These are phyloP conservation scores for Corinectria fuckeliana DNA, from an alignment of 2,329 filamentous ascomycete genomes.

Conservation along the genomic window DNA sequence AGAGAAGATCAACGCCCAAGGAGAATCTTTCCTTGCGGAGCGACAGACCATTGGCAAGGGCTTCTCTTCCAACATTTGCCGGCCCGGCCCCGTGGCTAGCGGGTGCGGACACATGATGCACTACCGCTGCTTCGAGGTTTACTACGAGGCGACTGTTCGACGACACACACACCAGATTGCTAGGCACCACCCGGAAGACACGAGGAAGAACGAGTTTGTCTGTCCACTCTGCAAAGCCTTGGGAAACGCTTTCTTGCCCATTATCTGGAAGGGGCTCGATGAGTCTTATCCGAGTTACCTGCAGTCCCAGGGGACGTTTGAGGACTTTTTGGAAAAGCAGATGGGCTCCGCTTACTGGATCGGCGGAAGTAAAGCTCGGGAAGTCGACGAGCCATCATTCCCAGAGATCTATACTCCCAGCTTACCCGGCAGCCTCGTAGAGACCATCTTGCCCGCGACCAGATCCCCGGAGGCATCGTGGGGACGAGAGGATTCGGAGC, in stretches of 20 bases:
- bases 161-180: conserved; percentile 93
- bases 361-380: conserved; percentile 48
- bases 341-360: conserved; percentile 55
- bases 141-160: conserved; percentile 81
- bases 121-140: conserved; percentile 91
- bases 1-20: conserved; percentile 75
- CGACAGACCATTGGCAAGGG: conserved; percentile 88
- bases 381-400: conserved; percentile 40
- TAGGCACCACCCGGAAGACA: conserved; percentile 86
- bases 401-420: conserved; percentile 45
- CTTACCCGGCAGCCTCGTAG: conserved; percentile 47
- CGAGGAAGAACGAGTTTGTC: conserved; percentile 85
- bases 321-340: conserved; percentile 70
- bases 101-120: conserved; percentile 99
- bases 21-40: conserved; percentile 74
- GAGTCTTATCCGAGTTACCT: conserved; percentile 81
- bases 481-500: conserved; percentile 46
- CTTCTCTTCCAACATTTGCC: conserved; percentile 73
- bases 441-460: conserved; percentile 47
- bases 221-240: conserved; percentile 97
- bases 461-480: conserved; percentile 50
- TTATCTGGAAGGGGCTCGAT: conserved; percentile 93
- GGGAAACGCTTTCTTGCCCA: conserved; percentile 91
- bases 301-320: conserved; percentile 64
- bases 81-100: conserved; percentile 80